A percentile compares a stretch with the other conserved stretches of the same genome.
Evolutionary conservation across 2,329 filamentous ascomycete genomes (phyloP).

Genomic region (Apiospora arundinis): DNA sequence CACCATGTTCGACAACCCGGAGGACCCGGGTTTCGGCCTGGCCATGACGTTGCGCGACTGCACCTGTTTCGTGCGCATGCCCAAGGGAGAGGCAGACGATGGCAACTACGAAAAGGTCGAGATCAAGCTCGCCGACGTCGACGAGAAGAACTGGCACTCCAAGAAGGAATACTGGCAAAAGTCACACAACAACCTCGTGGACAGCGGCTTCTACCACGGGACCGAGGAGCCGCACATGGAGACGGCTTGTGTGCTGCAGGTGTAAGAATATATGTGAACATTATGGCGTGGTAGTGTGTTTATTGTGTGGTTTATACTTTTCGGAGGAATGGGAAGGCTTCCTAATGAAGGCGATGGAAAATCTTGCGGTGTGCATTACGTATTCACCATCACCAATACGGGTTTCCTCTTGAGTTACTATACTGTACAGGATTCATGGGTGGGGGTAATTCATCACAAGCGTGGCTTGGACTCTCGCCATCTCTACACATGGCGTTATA

Average conservation of each 20-base stretch:
- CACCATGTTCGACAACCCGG: conserved; percentile 49
- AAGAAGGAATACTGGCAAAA: conserved; percentile 74
- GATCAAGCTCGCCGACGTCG: conserved; percentile 75
- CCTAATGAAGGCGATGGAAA: not conserved
- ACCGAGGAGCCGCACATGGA: conserved; percentile 33
- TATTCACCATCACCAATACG: not conserved
- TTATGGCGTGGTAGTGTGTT: not conserved
- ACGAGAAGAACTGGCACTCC: conserved; percentile 72
- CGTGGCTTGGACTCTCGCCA: not conserved
- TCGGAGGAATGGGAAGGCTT: not conserved
- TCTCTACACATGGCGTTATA: not conserved
- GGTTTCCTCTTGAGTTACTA: not conserved
- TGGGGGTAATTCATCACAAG: not conserved
- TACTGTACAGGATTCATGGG: not conserved
- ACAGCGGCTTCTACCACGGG: conserved; percentile 70
- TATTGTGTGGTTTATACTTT: not conserved
- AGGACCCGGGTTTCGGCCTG: conserved; percentile 59
- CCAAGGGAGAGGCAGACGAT: conserved; percentile 30
- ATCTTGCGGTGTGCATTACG: not conserved
- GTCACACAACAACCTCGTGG: conserved; percentile 67
- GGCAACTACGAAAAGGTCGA: conserved; percentile 45
- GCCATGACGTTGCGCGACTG: conserved; percentile 86
- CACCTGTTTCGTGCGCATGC: conserved; percentile 73
- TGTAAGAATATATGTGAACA: not conserved
- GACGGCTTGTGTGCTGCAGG: conserved; percentile 38